phyloP scores from a whole-genome alignment of 495 filamentous ascomycete species.

The Penicillium macrosclerotiorum region DNA sequence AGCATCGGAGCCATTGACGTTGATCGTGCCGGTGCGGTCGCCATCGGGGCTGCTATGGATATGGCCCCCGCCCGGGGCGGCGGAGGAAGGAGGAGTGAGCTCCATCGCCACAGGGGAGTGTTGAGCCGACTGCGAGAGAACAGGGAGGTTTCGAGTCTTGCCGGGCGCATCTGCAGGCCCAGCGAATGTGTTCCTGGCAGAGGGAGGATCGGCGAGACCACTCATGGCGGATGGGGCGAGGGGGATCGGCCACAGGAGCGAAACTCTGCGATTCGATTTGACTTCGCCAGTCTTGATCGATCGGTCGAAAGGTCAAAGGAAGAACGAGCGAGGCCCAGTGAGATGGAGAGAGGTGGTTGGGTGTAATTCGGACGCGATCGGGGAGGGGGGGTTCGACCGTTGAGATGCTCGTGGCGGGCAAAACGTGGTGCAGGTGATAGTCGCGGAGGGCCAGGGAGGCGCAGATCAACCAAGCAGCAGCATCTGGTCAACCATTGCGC shows the following conservation, averaged over 20 bases:
- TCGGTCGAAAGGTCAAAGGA: too few species aligned
- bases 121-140: conserved; percentile 42
- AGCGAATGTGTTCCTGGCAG: conserved; percentile 35
- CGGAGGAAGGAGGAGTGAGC: conserved; percentile 45
- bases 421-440: conserved; percentile 31
- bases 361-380: conserved; percentile 18
- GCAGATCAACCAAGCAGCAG: conserved; percentile 38
- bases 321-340: too few species aligned
- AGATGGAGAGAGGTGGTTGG: too few species aligned
- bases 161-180: conserved; percentile 37
- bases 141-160: conserved; percentile 44
- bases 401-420: conserved; percentile 26
- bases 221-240: conserved; percentile 42
- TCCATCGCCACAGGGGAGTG: conserved; percentile 49
- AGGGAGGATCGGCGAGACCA: conserved; percentile 43
- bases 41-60: conserved; percentile 47
- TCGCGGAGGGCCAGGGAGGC: conserved; percentile 27
- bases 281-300: too few species aligned
- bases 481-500: conserved; percentile 32
- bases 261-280: too few species aligned
- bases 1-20: conserved; percentile 44
- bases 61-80: conserved; percentile 33
- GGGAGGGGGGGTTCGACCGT: conserved; percentile 16
- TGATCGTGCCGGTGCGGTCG: conserved; percentile 41
- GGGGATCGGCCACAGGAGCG: conserved; percentile 6